Percentiles rank a stretch among this genome's conserved stretches.
Conservation (phyloP, 1,139 yeast species). For the Petasospora fabianii region DNA sequence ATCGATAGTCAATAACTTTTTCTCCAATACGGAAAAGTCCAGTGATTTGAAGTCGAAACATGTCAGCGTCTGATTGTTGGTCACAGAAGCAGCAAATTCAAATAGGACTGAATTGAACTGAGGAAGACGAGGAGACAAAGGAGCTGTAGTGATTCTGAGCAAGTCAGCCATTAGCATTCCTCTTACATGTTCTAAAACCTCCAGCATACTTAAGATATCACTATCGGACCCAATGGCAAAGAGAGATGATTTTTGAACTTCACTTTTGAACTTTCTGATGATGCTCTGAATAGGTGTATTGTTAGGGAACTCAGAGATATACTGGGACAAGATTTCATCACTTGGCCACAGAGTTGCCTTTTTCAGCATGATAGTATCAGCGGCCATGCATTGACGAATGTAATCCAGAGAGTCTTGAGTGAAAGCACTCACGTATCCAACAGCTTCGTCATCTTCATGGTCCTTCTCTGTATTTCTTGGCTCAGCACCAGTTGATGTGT, state of each 20-base stretch:
- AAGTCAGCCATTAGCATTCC: constrained; percentile 48
- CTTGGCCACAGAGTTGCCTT: constrained; percentile 74
- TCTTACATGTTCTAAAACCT: constrained; percentile 41
- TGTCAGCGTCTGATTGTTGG: constrained; percentile 21
- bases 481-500: constrained; percentile 17
- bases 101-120: constrained; percentile 14
- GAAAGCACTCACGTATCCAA: constrained; percentile 62
- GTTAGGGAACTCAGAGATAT: constrained; percentile 51
- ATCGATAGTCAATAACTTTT: constrained; percentile 15
- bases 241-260: constrained; percentile 31
- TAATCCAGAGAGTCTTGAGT: constrained; percentile 39
- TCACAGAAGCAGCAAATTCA: constrained; percentile 18
- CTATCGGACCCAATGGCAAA: constrained; percentile 45
- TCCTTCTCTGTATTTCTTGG: constrained; percentile 28
- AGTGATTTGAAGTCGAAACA: constrained; percentile 32
- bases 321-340: constrained; percentile 50
- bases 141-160: constrained; percentile 56
- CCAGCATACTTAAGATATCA: constrained; percentile 41
- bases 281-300: constrained; percentile 43
- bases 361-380: constrained; percentile 43
- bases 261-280: constrained; percentile 44
- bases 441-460: constrained; percentile 28
- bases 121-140: constrained; percentile 37
- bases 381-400: constrained; percentile 42
- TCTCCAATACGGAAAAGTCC: constrained; percentile 10